Evolutionary conservation across 1,284 basidiomycete genomes (phyloP), one percentile per base, ranked within the genome.

Genomic region (Tilletia horrida): DNA sequence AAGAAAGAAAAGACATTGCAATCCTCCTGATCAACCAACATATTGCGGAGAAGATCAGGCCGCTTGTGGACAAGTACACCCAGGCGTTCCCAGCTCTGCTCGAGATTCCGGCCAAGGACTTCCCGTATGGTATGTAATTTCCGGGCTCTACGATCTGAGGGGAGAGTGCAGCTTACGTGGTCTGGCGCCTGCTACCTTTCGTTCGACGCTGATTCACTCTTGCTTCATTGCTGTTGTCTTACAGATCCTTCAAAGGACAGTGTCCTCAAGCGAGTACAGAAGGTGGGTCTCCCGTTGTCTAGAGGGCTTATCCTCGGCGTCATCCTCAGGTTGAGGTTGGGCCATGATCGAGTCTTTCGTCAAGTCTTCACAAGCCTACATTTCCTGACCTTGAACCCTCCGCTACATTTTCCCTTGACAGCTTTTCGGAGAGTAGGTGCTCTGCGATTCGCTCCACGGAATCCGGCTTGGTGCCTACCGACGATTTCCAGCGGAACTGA

Each of bases 191-290:
- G 11, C 4, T 6, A 23, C 31, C 13, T 1, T 1, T 13, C 23
- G 50, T 27, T n/a, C 13, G 23, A 55, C 31, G 18, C 18, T 23
- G 11, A 13, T 59, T 27, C 3, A 27, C 55, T 59, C 13, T 11
- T 18, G 23, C 8, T 27, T 35, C 47, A 18, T 68, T 35, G 63
- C 71, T 40, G 63, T 64, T 67, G 45, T 65, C 45, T 62, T 68
- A 62, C 70, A 97, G 94, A 99, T 84, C 96, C 96, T 6, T 88
- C 90, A 11, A 98, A 97, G 83, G 96, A 99, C 82, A 96, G 92
- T 1, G 88, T 99, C 43, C 85, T 99, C 77, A 98, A 97, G 83
- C 89, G 96, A 61, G 96, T 99, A 8, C 93, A 97, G 86, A 99
- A 81, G 73, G 75, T 79, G 66, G 14, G 76, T 62, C 4, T 40